A percentile compares a stretch with the other conserved stretches of the same genome.
Conservation (phyloP, 1,139 yeast species). For the Debaryomyces fabryi region DNA sequence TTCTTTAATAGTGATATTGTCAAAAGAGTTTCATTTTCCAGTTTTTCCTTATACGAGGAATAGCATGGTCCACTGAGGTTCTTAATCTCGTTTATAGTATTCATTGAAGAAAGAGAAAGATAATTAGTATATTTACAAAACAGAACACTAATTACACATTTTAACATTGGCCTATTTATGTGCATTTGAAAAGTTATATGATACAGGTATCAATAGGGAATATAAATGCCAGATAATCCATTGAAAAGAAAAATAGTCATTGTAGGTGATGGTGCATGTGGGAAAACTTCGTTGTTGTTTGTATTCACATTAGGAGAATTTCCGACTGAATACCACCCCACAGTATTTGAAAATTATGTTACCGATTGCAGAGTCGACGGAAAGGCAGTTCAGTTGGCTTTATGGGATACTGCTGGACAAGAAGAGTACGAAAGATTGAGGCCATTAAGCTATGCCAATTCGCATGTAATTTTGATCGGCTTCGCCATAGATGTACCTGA, state of each 20-base stretch:
- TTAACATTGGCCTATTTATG: background rate
- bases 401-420: constrained; percentile 98
- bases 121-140: background rate
- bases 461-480: constrained; percentile 71
- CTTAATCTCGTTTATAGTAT: background rate
- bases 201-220: background rate
- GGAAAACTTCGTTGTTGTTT: constrained; percentile 87
- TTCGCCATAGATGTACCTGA: constrained; percentile 73
- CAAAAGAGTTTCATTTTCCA: background rate
- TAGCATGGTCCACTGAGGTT: background rate
- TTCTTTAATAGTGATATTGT: background rate
- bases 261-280: constrained; percentile 96
- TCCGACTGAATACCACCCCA: constrained; percentile 86
- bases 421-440: constrained; percentile 84
- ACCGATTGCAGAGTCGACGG: constrained; percentile 94
- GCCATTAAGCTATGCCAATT: constrained; percentile 81
- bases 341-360: constrained; percentile 93
- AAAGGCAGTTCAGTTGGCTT: constrained; percentile 81
- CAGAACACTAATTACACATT: background rate
- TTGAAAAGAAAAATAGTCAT: constrained; percentile 81
- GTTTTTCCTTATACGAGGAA: background rate
- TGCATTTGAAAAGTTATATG: background rate
- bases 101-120: background rate
- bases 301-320: constrained; percentile 90
- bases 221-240: constrained; percentile 8